These are phyloP conservation scores for Ilyonectria sp. DNA, from an alignment of 2,329 filamentous ascomycete species.

Conservation along the genomic window DNA sequence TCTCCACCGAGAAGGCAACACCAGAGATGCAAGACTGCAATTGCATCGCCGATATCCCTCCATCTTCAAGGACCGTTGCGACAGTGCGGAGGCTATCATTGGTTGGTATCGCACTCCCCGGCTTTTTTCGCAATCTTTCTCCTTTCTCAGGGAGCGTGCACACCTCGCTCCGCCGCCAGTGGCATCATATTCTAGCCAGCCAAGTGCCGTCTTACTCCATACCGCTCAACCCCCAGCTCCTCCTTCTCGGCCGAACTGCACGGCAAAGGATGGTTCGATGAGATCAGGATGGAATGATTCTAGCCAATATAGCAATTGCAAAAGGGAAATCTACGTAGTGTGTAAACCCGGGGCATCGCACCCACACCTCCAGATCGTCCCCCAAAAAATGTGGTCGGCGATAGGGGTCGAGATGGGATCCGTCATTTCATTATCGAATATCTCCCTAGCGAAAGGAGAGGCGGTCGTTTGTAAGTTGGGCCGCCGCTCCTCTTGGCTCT, in stretches of 20 bases:
- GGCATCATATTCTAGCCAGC: slow-evolving; percentile 24
- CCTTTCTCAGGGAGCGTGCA: slow-evolving; percentile 13
- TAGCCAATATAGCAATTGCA: slow-evolving; percentile 15
- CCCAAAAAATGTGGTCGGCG: neutral
- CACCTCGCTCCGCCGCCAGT: slow-evolving; percentile 9
- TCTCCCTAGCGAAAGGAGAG: slow-evolving; percentile 7
- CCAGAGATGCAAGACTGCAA: slow-evolving; percentile 8
- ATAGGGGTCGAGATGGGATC: neutral
- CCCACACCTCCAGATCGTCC: slow-evolving; percentile 25
- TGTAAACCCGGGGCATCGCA: slow-evolving; percentile 18
- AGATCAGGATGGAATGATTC: slow-evolving; percentile 31
- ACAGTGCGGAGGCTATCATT: slow-evolving; percentile 12
- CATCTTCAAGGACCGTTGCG: slow-evolving; percentile 8
- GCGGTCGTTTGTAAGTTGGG: slow-evolving; percentile 13
- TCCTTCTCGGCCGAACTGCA: slow-evolving; percentile 16
- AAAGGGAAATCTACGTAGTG: slow-evolving; percentile 15
- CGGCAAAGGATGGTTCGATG: slow-evolving; percentile 16
- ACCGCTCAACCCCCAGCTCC: slow-evolving; percentile 4
- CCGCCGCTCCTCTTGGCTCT: slow-evolving; percentile 12
- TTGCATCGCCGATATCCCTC: slow-evolving; percentile 8
- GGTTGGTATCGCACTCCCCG: slow-evolving; percentile 4
- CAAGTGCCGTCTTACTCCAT: slow-evolving; percentile 15
- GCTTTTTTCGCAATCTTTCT: slow-evolving; percentile 12
- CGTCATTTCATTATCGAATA: neutral
- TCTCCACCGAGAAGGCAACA: slow-evolving; percentile 24